Evolutionary conservation across 192 early-diverging fungal species (phyloP).

Genomic region (Obelidium mucronatum): DNA sequence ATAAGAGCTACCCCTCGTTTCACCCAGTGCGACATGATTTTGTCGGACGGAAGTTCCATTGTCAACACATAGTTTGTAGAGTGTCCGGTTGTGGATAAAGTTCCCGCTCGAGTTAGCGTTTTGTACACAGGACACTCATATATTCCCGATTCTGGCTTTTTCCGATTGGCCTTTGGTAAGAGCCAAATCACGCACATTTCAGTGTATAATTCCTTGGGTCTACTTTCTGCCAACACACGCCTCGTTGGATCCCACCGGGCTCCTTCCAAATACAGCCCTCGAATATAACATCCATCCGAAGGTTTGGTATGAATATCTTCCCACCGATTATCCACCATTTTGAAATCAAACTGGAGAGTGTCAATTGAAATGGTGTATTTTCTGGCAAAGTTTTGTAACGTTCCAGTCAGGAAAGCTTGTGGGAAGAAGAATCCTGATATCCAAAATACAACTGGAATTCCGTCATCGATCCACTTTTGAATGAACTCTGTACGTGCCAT

Average conservation of each 20-base stretch:
- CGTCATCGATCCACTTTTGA: slow-evolving; percentile 65
- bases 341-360: slow-evolving; percentile 64
- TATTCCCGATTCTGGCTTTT: slow-evolving; percentile 56
- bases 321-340: slow-evolving; percentile 59
- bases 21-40: slow-evolving; percentile 60
- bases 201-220: slow-evolving; percentile 67
- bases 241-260: slow-evolving; percentile 62
- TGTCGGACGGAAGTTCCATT: slow-evolving; percentile 64
- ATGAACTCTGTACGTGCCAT: slow-evolving; percentile 61
- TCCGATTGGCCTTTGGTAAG: slow-evolving; percentile 62
- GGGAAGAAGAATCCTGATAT: slow-evolving; percentile 71
- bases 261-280: slow-evolving; percentile 66
- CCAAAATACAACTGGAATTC: slow-evolving; percentile 65
- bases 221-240: slow-evolving; percentile 51
- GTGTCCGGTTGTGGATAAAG: slow-evolving; percentile 67
- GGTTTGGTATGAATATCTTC: slow-evolving; percentile 60
- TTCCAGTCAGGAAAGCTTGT: slow-evolving; percentile 67
- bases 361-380: slow-evolving; percentile 68
- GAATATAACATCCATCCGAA: slow-evolving; percentile 65
- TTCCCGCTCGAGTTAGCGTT: slow-evolving; percentile 63
- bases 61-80: slow-evolving; percentile 69
- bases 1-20: slow-evolving; percentile 65
- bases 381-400: slow-evolving; percentile 66
- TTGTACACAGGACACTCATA: slow-evolving; percentile 71
- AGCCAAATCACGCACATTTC: slow-evolving; percentile 69